Evolutionary conservation across 164 flowering plant genomes (phyloP).

Genomic region (Protea cynaroides): DNA sequence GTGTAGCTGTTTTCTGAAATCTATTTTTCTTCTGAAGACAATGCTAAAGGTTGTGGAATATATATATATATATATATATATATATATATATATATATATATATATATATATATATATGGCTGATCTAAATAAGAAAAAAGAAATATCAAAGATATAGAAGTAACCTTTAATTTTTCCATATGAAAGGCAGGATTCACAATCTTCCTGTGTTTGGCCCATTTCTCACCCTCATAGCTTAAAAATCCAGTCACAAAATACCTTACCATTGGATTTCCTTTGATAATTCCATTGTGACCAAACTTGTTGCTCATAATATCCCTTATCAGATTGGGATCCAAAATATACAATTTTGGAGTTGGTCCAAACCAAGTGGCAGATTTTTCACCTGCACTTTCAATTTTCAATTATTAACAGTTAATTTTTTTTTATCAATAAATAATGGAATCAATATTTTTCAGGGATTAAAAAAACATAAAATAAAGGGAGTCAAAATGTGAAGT

Average conservation of each 20-base stretch:
- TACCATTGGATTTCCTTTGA: neutral
- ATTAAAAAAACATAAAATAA: too few relatives aligned
- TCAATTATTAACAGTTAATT: neutral
- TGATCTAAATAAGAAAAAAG: neutral
- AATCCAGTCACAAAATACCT: neutral
- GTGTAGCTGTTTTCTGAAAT: too few relatives aligned
- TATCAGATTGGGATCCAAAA: conserved; percentile 9
- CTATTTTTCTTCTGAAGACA: too few relatives aligned
- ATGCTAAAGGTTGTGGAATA: too few relatives aligned
- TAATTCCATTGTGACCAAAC: conserved; percentile 7
- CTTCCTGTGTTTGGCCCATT: neutral
- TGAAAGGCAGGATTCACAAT: neutral
- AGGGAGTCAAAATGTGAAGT: too few relatives aligned
- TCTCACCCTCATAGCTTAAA: neutral
- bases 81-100: too few relatives aligned
- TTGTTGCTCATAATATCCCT: conserved; percentile 9
- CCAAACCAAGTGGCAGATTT: conserved; percentile 8
- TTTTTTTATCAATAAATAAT: too few relatives aligned
- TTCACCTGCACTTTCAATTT: neutral
- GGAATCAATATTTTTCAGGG: too few relatives aligned
- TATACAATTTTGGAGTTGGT: neutral
- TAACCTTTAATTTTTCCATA: neutral
- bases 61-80: too few relatives aligned
- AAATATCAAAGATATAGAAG: neutral
- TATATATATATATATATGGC: too few relatives aligned